Evolutionary conservation across 192 early-diverging fungal species (phyloP).

Genomic region (Dimargaris xerosporica): DNA sequence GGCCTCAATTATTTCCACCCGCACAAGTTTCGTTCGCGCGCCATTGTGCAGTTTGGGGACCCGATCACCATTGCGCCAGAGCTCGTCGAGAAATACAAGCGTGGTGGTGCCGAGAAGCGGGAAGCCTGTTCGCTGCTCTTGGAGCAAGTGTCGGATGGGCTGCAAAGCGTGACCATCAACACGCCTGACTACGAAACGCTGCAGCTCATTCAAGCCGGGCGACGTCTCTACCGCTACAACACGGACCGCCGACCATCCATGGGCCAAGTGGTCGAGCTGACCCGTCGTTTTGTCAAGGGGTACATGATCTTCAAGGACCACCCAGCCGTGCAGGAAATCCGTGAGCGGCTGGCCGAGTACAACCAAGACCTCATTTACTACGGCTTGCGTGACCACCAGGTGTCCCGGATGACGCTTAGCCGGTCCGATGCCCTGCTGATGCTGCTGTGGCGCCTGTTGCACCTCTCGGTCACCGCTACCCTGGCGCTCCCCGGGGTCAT

Average conservation of each 20-base stretch:
- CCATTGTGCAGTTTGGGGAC: slow-evolving; percentile 94
- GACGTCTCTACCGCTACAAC: slow-evolving; percentile 79
- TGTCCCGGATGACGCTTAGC: slow-evolving; percentile 58
- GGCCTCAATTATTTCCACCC: slow-evolving; percentile 96
- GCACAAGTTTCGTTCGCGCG: slow-evolving; percentile 84
- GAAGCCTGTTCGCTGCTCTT: slow-evolving; percentile 68
- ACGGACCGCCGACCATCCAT: slow-evolving; percentile 73
- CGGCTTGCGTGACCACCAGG: slow-evolving; percentile 93
- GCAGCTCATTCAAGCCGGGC: slow-evolving; percentile 79
- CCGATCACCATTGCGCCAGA: slow-evolving; percentile 66
- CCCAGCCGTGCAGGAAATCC: slow-evolving; percentile 64
- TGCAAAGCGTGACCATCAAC: slow-evolving; percentile 83
- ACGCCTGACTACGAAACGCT: slow-evolving; percentile 81
- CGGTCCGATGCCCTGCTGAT: slow-evolving; percentile 45
- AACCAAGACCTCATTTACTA: slow-evolving; percentile 81
- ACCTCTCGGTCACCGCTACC: slow-evolving; percentile 56
- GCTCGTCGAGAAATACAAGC: slow-evolving; percentile 66
- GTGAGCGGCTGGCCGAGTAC: slow-evolving; percentile 62
- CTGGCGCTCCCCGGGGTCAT: slow-evolving; percentile 74
- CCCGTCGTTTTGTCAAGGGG: slow-evolving; percentile 72
- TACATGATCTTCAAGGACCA: slow-evolving; percentile 72
- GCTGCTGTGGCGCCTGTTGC: slow-evolving; percentile 48
- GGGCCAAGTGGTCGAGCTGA: slow-evolving; percentile 76
- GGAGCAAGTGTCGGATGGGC: slow-evolving; percentile 54
- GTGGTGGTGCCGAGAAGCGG: slow-evolving; percentile 70